Percentiles rank a stretch among this genome's conserved stretches.
Conservation (phyloP, 2,329 filamentous ascomycete species). For the Penicillium sp. region DNA sequence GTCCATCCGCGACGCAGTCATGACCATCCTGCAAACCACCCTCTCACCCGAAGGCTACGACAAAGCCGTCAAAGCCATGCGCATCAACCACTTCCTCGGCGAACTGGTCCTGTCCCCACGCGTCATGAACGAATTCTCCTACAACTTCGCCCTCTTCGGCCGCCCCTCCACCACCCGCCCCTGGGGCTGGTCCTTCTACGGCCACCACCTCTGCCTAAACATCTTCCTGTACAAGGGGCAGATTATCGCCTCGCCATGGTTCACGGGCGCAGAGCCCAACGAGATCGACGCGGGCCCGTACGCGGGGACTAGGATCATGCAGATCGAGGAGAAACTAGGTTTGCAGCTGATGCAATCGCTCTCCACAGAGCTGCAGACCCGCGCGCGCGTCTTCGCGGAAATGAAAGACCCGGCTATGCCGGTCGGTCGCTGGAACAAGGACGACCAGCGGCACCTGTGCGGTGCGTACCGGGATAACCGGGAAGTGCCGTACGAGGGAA, state of each 20-base stretch:
- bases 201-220: slow-evolving; percentile 75
- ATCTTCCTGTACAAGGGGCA: slow-evolving; percentile 67
- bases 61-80: slow-evolving; percentile 70
- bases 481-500: slow-evolving; percentile 72
- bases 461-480: slow-evolving; percentile 80
- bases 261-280: slow-evolving; percentile 80
- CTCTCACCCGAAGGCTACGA: slow-evolving; percentile 71
- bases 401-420: slow-evolving; percentile 68
- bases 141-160: slow-evolving; percentile 75
- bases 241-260: slow-evolving; percentile 72
- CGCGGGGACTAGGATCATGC: slow-evolving; percentile 66
- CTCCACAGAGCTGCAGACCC: slow-evolving; percentile 45
- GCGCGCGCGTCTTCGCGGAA: slow-evolving; percentile 60
- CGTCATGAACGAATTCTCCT: slow-evolving; percentile 74
- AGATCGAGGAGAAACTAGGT: slow-evolving; percentile 65
- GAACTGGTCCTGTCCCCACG: slow-evolving; percentile 62
- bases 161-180: slow-evolving; percentile 58
- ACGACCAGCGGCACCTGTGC: slow-evolving; percentile 76
- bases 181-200: slow-evolving; percentile 76
- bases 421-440: slow-evolving; percentile 69
- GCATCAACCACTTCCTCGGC: slow-evolving; percentile 74
- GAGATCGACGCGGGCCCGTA: slow-evolving; percentile 67
- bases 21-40: slow-evolving; percentile 59
- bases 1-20: slow-evolving; percentile 51
- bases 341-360: slow-evolving; percentile 71